A percentile compares a stretch with the other conserved stretches of the same genome.
phyloP scores from a whole-genome alignment of 73 alveolate species.

The Paramecium caudatum region DNA sequence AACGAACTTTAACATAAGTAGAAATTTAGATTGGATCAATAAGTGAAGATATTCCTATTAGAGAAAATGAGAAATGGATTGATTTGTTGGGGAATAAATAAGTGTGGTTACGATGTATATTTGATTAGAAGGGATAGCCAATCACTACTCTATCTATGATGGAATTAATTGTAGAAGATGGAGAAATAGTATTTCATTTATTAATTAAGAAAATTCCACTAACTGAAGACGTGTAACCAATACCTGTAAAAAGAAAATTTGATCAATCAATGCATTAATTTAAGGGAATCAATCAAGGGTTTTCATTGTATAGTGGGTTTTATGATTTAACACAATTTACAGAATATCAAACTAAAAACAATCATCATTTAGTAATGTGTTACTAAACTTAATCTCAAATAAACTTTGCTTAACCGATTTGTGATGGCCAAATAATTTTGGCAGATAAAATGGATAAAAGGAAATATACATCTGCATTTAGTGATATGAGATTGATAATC shows the following conservation, averaged over 20 bases:
- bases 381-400: not conserved
- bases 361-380: conserved; percentile 11
- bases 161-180: not conserved
- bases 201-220: conserved; percentile 49
- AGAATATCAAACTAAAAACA: not conserved
- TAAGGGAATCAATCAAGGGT: conserved; percentile 57
- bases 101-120: conserved; percentile 52
- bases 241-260: not conserved
- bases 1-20: conserved; percentile 23
- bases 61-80: conserved; percentile 59
- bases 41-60: conserved; percentile 48
- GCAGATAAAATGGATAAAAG: conserved; percentile 56
- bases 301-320: conserved; percentile 47
- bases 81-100: conserved; percentile 16
- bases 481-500: conserved; percentile 23
- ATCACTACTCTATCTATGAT: not conserved
- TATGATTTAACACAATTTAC: conserved; percentile 10
- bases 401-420: conserved; percentile 20
- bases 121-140: conserved; percentile 10
- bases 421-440: conserved; percentile 27
- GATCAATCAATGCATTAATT: not conserved
- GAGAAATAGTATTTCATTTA: not conserved
- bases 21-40: conserved; percentile 8
- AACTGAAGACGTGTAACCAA: conserved; percentile 37
- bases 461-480: not conserved